Conservation (phyloP, 2,329 filamentous ascomycete species). For the Fusarium denticulatum region DNA sequence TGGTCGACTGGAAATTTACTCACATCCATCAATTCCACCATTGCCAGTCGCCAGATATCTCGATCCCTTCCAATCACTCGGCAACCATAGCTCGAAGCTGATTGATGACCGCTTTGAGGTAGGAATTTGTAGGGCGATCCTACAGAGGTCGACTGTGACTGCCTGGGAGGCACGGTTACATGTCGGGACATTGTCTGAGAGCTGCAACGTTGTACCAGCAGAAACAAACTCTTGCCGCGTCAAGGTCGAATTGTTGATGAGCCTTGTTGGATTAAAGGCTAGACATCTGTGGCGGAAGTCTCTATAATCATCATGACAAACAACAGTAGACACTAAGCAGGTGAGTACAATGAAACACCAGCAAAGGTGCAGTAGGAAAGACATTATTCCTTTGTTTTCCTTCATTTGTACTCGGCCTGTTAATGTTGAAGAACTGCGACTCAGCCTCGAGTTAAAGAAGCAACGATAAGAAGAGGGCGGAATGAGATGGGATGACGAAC, state of each 20-base stretch:
- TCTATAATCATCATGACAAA: background rate
- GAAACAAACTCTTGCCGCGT: conserved; percentile 12
- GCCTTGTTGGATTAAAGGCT: background rate
- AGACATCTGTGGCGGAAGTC: conserved; percentile 9
- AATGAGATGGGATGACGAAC: background rate
- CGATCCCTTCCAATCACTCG: conserved; percentile 53
- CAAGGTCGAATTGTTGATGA: conserved; percentile 14
- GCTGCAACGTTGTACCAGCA: background rate
- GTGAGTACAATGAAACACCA: background rate
- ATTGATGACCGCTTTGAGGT: conserved; percentile 41
- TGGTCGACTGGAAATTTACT: background rate
- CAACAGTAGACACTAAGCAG: background rate
- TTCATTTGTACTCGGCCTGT: too few species aligned
- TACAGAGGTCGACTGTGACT: conserved; percentile 7
- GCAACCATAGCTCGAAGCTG: conserved; percentile 56
- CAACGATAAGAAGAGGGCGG: background rate
- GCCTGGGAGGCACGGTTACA: conserved; percentile 19
- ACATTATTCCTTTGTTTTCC: background rate
- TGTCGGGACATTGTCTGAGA: conserved; percentile 5
- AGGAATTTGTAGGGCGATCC: conserved; percentile 13
- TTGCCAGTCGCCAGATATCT: conserved; percentile 60
- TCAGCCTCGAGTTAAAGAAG: background rate
- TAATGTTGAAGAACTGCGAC: background rate
- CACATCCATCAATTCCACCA: conserved; percentile 58
- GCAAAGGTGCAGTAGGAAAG: background rate